Percentiles rank a stretch among this genome's conserved stretches.
Conservation (phyloP, 2,329 filamentous ascomycete species). For the Cadophora malorum region DNA sequence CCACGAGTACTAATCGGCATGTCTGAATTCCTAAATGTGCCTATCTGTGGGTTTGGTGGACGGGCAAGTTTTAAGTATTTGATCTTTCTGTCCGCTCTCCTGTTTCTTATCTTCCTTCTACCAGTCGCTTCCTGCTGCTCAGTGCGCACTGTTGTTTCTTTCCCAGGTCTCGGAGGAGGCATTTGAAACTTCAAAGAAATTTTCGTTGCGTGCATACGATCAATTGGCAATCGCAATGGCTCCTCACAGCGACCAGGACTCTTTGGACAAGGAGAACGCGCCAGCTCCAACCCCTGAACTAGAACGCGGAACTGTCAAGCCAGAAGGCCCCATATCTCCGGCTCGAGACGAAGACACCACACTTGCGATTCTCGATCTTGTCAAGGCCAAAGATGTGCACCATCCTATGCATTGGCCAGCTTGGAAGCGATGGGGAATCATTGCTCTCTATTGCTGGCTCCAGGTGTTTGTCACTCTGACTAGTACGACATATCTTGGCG, state of each 20-base stretch:
- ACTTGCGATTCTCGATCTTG: slow-evolving; percentile 39
- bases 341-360: slow-evolving; percentile 28
- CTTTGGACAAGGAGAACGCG: slow-evolving; percentile 22
- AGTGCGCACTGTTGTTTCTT: not conserved
- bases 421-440: slow-evolving; percentile 39
- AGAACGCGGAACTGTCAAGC: slow-evolving; percentile 22
- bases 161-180: not conserved
- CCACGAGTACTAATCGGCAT: slow-evolving; percentile 6
- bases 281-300: slow-evolving; percentile 20
- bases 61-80: not conserved
- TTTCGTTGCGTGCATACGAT: not conserved
- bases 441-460: slow-evolving; percentile 38
- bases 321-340: slow-evolving; percentile 21
- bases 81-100: not conserved
- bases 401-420: slow-evolving; percentile 43
- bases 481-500: slow-evolving; percentile 50
- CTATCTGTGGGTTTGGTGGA: slow-evolving; percentile 10
- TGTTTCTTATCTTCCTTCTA: slow-evolving; percentile 4
- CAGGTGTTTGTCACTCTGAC: slow-evolving; percentile 50
- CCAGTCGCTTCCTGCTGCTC: not conserved
- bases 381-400: slow-evolving; percentile 39
- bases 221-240: slow-evolving; percentile 15
- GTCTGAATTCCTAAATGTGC: not conserved
- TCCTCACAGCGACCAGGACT: not conserved
- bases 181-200: not conserved